Evolutionary conservation across 1,284 basidiomycete genomes (phyloP).

Genomic region (Sporisorium reilianum): DNA sequence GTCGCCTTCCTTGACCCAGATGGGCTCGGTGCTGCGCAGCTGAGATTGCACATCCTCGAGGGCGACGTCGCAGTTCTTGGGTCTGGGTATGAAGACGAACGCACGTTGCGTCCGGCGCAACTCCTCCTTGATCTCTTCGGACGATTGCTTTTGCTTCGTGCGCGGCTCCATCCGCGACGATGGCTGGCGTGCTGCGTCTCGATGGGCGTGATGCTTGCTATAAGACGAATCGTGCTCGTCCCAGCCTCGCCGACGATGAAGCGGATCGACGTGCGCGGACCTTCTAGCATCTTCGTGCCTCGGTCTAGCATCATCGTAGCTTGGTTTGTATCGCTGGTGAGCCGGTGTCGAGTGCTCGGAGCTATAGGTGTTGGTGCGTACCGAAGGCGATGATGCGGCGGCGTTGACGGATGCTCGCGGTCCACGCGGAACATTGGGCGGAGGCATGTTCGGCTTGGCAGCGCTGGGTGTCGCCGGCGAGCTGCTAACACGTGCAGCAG

Average conservation of each 20-base stretch:
- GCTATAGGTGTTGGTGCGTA: conserved; percentile 9
- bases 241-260: conserved; percentile 14
- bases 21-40: conserved; percentile 49
- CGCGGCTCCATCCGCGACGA: conserved; percentile 1
- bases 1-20: conserved; percentile 62
- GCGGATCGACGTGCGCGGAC: conserved; percentile 3
- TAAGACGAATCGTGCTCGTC: conserved; percentile 11
- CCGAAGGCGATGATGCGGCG: conserved; percentile 12
- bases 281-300: conserved; percentile 11
- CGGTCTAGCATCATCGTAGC: conserved; percentile 7
- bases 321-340: conserved; percentile 6
- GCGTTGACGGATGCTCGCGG: conserved; percentile 13
- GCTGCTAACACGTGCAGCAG: conserved; percentile 5
- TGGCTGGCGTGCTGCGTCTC: neutral
- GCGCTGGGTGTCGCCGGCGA: conserved; percentile 24
- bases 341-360: conserved; percentile 4
- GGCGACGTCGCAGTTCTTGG: conserved; percentile 43
- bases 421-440: conserved; percentile 29
- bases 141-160: conserved; percentile 15
- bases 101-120: conserved; percentile 33
- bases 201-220: conserved; percentile 11
- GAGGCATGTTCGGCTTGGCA: conserved; percentile 32
- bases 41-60: conserved; percentile 49
- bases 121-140: conserved; percentile 25
- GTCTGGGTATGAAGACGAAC: conserved; percentile 54